phyloP scores from a whole-genome alignment of 31 red algal species.

The Porphyra umbilicalis region DNA sequence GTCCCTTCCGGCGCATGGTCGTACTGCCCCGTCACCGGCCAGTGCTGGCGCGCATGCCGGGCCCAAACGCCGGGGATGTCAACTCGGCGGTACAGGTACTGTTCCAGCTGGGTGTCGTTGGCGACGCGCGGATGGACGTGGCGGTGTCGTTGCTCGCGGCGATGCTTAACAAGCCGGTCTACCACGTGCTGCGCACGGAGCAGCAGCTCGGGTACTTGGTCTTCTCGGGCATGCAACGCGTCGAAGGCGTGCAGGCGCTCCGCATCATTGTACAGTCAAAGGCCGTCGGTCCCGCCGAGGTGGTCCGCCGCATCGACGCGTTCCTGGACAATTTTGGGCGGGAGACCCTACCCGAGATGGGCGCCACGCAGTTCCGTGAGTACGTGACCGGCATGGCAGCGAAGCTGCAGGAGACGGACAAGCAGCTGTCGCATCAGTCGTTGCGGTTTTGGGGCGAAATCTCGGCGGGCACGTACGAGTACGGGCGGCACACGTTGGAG shows the following conservation, averaged over 20 bases:
- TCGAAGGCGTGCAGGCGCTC: conserved; percentile 35
- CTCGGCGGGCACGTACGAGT: conserved; percentile 18
- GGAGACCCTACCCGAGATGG: conserved; percentile 28
- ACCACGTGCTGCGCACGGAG: conserved; percentile 81
- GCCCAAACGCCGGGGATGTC: conserved; percentile 61
- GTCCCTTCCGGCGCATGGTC: conserved; percentile 33
- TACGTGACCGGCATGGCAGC: conserved; percentile 43
- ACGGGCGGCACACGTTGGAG: conserved; percentile 42
- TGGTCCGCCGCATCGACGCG: conserved; percentile 53
- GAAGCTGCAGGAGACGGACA: conserved; percentile 56
- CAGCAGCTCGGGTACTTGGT: conserved; percentile 94
- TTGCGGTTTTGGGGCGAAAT: conserved; percentile 46
- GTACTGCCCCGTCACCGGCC: conserved; percentile 28
- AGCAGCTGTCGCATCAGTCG: conserved; percentile 21
- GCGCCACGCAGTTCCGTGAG: conserved; percentile 42
- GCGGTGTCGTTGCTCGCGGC: conserved; percentile 54
- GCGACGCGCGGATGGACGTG: conserved; percentile 36
- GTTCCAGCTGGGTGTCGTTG: conserved; percentile 51
- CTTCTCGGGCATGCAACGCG: conserved; percentile 27
- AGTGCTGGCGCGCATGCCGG: conserved; percentile 21
- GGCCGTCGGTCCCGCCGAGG: conserved; percentile 46
- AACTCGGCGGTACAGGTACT: conserved; percentile 70
- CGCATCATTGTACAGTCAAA: conserved; percentile 82
- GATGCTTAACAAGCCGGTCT: conserved; percentile 70
- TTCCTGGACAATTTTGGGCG: conserved; percentile 39